A percentile compares a stretch with the other conserved stretches of the same genome.
Conservation (phyloP, 352 stramenopile genomes). For the Pythium diclinum region DNA sequence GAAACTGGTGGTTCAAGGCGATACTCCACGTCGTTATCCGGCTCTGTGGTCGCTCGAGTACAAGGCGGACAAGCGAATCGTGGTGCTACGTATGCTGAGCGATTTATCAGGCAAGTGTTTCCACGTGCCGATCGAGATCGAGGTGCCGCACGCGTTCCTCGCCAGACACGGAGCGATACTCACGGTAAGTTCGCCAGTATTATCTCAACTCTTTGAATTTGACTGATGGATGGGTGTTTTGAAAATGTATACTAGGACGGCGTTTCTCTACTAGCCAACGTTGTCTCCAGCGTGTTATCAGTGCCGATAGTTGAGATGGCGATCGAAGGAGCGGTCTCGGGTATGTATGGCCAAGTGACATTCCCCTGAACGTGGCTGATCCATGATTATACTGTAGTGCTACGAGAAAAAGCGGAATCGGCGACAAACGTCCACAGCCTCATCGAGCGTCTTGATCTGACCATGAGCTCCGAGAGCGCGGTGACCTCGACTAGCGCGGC, state of each 20-base stretch:
- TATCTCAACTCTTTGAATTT: no score
- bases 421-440: no score
- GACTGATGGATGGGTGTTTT: not conserved
- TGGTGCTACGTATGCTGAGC: constrained; percentile 20
- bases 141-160: constrained; percentile 4
- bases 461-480: no score
- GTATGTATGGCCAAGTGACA: no score
- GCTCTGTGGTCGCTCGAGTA: constrained; percentile 21
- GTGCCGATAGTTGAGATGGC: not conserved
- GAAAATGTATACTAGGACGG: not conserved
- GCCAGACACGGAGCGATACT: constrained; percentile 11
- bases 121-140: constrained; percentile 21
- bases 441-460: no score
- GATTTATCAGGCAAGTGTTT: constrained; percentile 25
- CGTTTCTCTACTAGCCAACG: not conserved
- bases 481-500: no score
- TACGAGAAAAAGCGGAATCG: no score
- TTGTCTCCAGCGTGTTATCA: not conserved
- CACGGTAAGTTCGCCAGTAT: no score
- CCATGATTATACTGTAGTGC: no score
- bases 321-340: no score
- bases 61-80: no score
- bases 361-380: no score
- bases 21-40: constrained; percentile 8
- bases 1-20: constrained; percentile 15